A percentile compares a stretch with the other conserved stretches of the same genome.
phyloP scores from a whole-genome alignment of 768 basidiomycete genomes.

The Tulasnella sp. region DNA sequence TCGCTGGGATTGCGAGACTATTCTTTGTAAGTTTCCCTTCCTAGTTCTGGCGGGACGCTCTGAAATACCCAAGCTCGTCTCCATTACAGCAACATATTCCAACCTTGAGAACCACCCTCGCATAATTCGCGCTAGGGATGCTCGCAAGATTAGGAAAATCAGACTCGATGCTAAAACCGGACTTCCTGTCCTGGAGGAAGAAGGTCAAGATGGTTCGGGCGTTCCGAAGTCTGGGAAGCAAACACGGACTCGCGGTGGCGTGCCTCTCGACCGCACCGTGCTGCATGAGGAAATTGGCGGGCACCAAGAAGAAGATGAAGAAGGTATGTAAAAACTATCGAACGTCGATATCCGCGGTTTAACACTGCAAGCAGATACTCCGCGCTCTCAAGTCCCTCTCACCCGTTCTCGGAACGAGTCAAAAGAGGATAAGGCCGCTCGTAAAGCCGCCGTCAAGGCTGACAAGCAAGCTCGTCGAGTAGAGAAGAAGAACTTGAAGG shows the following conservation, averaged over 20 bases:
- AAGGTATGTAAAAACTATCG: neutral
- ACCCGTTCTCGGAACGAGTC: slow-evolving; percentile 68
- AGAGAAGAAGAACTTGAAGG: slow-evolving; percentile 39
- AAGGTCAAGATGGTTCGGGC: slow-evolving; percentile 26
- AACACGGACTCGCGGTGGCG: neutral
- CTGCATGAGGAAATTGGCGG: slow-evolving; percentile 14
- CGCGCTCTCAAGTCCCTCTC: slow-evolving; percentile 28
- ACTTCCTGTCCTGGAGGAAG: slow-evolving; percentile 47
- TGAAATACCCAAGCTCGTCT: neutral
- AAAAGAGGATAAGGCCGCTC: slow-evolving; percentile 36
- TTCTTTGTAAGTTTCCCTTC: slow-evolving; percentile 61
- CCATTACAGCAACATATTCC: slow-evolving; percentile 73
- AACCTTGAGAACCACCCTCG: slow-evolving; percentile 96
- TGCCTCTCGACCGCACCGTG: slow-evolving; percentile 1
- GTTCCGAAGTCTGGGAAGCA: slow-evolving; percentile 29
- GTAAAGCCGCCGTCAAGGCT: slow-evolving; percentile 39
- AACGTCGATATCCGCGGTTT: neutral
- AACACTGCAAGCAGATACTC: slow-evolving; percentile 4
- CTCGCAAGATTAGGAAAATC: slow-evolving; percentile 53
- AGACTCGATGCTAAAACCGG: slow-evolving; percentile 68
- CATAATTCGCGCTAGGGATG: slow-evolving; percentile 62
- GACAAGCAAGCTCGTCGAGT: slow-evolving; percentile 35
- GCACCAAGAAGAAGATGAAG: slow-evolving; percentile 25
- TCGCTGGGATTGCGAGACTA: slow-evolving; percentile 96
- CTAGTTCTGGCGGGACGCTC: neutral